Conservation (phyloP, 202 grass and related monocot species). For the Schoenoplectus tabernaemontani region DNA sequence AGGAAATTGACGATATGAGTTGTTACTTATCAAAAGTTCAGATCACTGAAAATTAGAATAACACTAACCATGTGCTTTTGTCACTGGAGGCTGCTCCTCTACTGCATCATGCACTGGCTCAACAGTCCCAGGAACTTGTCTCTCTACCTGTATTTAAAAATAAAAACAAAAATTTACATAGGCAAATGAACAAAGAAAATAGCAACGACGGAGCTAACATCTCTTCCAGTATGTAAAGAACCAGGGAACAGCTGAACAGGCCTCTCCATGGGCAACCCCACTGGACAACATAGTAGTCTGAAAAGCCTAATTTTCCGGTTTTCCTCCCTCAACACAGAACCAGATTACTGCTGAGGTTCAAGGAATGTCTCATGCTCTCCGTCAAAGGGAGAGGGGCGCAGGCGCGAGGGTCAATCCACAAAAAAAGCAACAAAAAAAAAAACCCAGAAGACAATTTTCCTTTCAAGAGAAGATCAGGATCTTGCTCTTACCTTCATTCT, state of each 20-base stretch:
- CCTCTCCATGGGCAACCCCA: background rate
- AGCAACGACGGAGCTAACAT: background rate
- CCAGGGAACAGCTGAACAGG: background rate
- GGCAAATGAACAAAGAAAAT: background rate
- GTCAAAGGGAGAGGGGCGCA: background rate
- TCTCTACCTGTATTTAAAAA: conserved; percentile 16
- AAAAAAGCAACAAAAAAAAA: background rate
- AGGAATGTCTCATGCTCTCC: background rate
- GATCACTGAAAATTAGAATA: background rate
- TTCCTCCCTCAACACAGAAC: background rate
- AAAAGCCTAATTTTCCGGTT: background rate
- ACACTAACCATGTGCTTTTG: conserved; percentile 15
- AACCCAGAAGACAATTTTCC: conserved; percentile 22
- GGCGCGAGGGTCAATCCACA: conserved; percentile 10
- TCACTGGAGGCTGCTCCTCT: conserved; percentile 1
- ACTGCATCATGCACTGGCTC: background rate
- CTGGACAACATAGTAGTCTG: background rate
- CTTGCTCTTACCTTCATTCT: conserved; percentile 45
- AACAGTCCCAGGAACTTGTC: background rate
- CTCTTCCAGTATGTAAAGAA: background rate
- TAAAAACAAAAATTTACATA: background rate
- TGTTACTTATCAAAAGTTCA: background rate
- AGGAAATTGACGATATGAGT: background rate
- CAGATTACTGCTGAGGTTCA: background rate
- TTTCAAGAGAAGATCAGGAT: conserved; percentile 8